Base-by-base conservation (phyloP, 1,284 basidiomycete genomes). In the Agroathelia rolfsii region DNA sequence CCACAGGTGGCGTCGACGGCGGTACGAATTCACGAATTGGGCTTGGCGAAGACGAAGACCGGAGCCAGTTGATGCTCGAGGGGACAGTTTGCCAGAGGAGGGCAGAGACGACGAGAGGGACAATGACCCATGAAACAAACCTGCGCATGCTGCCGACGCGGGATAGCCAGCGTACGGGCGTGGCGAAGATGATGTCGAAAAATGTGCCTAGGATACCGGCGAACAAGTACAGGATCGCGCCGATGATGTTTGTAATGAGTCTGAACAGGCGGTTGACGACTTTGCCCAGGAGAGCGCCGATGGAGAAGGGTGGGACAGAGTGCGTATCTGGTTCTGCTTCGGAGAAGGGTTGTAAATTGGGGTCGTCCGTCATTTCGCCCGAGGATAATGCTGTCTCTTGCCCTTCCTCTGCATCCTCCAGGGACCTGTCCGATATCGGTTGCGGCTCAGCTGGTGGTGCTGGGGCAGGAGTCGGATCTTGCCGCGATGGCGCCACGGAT, bases 1-100 rank as follows among this genome's bases (percentile, higher is more conserved):
- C 71, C 8, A 66, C 64, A 2, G 5, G 82, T 80, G 4, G 64
- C 47, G 6, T 70, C 63, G 0, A 84, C 78, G 6, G 69, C 53
- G 10, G 53, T n/a, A n/a, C n/a, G n/a, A n/a, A n/a, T n/a, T n/a
- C n/a, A 32, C 40, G 45, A 5, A 23, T 30, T 28, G 10, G 11
- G 23, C 26, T 17, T 16, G 36, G 19, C 18, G 35, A 29, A 22
- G 36, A 22, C 21, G 42, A 29, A 30, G 29, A 24, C 25, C 24
- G 36, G 26, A 24, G 22, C 19, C 12, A 24, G n/a, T n/a, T n/a
- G n/a, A n/a, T n/a, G n/a, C n/a, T n/a, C n/a, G n/a, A n/a, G n/a
- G n/a, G n/a, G n/a, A n/a, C n/a, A 32, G 30, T 56, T 59, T 4
- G 44, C 41, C n/a, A n/a, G n/a, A n/a, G n/a, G n/a, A n/a, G n/a